Percentiles rank a stretch among this genome's conserved stretches.
phyloP scores from a whole-genome alignment of 2,329 filamentous ascomycete genomes.

The Aspergillus fumigatiaffinis region DNA sequence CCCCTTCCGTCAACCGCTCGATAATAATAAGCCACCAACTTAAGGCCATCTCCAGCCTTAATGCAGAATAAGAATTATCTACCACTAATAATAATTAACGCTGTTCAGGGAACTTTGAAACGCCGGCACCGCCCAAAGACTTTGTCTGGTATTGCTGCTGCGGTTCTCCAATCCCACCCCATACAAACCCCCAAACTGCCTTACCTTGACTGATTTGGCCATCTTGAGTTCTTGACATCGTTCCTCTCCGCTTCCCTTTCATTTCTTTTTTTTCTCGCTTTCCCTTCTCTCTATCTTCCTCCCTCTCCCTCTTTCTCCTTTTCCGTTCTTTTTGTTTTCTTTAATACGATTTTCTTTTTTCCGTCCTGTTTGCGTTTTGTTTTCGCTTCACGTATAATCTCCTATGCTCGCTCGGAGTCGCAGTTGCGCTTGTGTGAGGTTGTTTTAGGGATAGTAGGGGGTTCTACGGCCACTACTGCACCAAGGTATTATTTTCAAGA shows the following conservation, averaged over 20 bases:
- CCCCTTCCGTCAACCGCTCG: background rate
- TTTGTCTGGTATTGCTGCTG: conserved; percentile 9
- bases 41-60: background rate
- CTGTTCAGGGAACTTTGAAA: conserved; percentile 20
- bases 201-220: background rate
- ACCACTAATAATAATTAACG: conserved; percentile 1
- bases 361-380: conserved; percentile 10
- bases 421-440: conserved; percentile 9
- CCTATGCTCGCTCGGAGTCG: conserved; percentile 15
- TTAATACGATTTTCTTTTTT: conserved; percentile 10
- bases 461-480: background rate
- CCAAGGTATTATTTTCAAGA: background rate
- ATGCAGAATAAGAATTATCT: background rate
- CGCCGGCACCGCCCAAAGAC: conserved; percentile 16
- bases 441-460: conserved; percentile 12
- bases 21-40: background rate
- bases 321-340: conserved; percentile 3
- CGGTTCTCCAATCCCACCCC: conserved; percentile 8
- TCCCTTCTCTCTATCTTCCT: conserved; percentile 9
- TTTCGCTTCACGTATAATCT: conserved; percentile 7
- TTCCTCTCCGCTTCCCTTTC: conserved; percentile 1
- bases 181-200: background rate
- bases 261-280: conserved; percentile 2
- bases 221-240: background rate
- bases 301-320: background rate